Conservation (phyloP, 129 eudicot species). For the Lactuca sativa region DNA sequence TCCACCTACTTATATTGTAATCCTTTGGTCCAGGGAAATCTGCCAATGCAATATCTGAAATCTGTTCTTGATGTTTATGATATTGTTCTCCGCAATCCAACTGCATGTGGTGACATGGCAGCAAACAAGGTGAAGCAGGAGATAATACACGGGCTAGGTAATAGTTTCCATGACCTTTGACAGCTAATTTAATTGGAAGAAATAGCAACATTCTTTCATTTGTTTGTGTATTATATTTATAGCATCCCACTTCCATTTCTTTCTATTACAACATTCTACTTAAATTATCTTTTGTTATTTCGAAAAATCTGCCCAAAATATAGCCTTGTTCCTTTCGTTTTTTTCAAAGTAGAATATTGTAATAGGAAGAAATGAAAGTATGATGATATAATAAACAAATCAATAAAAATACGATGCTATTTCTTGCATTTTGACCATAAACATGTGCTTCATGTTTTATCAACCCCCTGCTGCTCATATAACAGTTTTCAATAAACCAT, state of each 20-base stretch:
- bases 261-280: neutral
- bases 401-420: neutral
- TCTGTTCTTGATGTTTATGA: constrained; percentile 92
- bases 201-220: neutral
- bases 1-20: neutral
- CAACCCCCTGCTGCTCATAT: constrained; percentile 1
- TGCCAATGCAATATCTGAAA: constrained; percentile 75
- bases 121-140: constrained; percentile 91
- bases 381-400: neutral
- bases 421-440: neutral
- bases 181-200: neutral
- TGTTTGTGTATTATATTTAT: no score
- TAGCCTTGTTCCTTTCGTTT: neutral
- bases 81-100: constrained; percentile 59
- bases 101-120: constrained; percentile 48
- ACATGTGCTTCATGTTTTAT: neutral
- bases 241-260: neutral
- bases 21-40: constrained; percentile 73
- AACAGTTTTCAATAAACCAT: neutral
- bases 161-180: constrained; percentile 16
- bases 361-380: no score
- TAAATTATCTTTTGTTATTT: no score
- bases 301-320: neutral
- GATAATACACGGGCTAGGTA: constrained; percentile 95
- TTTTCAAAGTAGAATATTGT: no score